Evolutionary conservation across 208 protist genomes (phyloP), one percentile per base, ranked within the genome.

Genomic region (Acanthamoeba divionensis): DNA sequence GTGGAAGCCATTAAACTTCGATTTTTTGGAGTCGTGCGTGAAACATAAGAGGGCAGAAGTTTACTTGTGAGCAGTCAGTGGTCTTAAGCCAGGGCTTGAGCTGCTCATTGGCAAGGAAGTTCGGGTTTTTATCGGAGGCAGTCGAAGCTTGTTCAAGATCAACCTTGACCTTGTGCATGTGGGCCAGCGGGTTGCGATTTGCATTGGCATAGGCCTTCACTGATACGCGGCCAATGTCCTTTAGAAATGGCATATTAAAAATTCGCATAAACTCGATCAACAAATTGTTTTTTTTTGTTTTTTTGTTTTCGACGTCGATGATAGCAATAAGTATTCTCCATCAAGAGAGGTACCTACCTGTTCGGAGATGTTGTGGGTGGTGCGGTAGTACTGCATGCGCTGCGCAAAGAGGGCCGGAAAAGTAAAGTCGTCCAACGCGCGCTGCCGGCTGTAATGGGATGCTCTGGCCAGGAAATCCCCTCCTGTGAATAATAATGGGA

Each of bases 381-480:
- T 13, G 41, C 31, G 31, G 67, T 67, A 86, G 48, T 86, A 44
- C 77, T 86, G 57, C 48, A 86, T 66, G 48, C 77, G 77, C 54
- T 47, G 50, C 10, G 71, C 71, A 18, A 97, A 98, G 29, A 97
- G 86, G 69, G 96, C 97, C n/a, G 97, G 97, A 89, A 97, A 98
- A 3, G 96, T 97, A 91, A 98, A 98, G 91, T 97, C 97, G 90
- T 98, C 97, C 31, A 98, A 44, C 29, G 82, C 24, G 60, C 97
- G 95, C 94, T 98, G 97, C 0, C 95, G 93, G 38, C 86, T 77
- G 93, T 97, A 98, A 93, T 98, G 88, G 0, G 96, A 91, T 21
- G 97, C 96, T 24, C 95, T 94, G n/a, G 97, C 97, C n/a, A 98
- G 92, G 89, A 96, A 97, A 93, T 97, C 96, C 7, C 95, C 96